Base-by-base conservation (phyloP, 1,284 basidiomycete genomes). In the Puccinia brachypodii region DNA sequence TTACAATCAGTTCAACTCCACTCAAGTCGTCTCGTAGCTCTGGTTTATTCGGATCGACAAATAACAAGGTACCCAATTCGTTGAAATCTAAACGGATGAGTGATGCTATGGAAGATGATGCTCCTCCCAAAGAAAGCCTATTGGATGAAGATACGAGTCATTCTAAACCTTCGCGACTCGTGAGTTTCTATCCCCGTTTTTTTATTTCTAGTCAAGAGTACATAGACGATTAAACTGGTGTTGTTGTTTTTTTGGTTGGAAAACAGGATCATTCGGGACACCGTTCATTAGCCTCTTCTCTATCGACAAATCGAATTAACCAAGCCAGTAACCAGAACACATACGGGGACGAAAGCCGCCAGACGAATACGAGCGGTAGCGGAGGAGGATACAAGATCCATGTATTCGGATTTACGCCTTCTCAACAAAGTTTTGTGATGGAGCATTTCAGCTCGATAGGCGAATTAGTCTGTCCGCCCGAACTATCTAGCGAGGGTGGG, bases 401-500 rank as follows among this genome's bases (percentile, higher is more conserved):
- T 60, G 66, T 79, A 7, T 79, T 79, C 44, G 76, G 76, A 28
- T 79, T 79, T 36, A 66, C 76, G 36, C 66, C 64, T 31, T 58
- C 76, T 25, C 76, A 79, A 40, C 64, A 71, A 60, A 38, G 66
- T n/a, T 79, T 79, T 44, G 76, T 79, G 11, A 56, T 79, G 42
- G 47, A 79, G 13, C 76, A 79, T 16, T 79, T 79, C 50, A 79
- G 47, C 28, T 69, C 76, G 31, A 79, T 79, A 11, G 76, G 76
- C 31, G 76, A 69, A 19, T 36, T 79, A 1, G 40, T 79, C 33
- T 56, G 66, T 40, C 50, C 76, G n/a, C 66, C 64, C 19, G 76
- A 79, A n/a, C 22, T 71, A 31, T 71, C 84, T 36, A 62, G 71
- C 1, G 82, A 83, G 47, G 86, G 85, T 22, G 84, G 85, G 0